Base-by-base conservation (phyloP, 345 rosid genomes). In the Eucalyptus camaldulensis region DNA sequence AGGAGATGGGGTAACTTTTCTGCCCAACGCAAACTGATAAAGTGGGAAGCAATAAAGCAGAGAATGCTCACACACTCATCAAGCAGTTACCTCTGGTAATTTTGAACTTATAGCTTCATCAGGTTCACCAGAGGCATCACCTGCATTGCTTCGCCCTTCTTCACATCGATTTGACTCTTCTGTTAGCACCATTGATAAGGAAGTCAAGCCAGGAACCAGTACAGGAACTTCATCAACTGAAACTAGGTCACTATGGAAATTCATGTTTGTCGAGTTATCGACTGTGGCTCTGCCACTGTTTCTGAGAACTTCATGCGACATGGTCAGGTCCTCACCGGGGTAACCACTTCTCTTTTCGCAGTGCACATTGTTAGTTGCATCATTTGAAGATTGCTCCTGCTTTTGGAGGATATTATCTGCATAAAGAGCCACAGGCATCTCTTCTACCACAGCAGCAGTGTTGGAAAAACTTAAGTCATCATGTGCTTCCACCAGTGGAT, bases 121-220 rank as follows among this genome's bases (percentile, higher is more conserved):
- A 76, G 85, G 85, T 88, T 91, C 92, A 58, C 86, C 76, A 7
- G 92, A 85, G 58, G 90, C 92, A 94, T 92, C 85, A 45, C 87
- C 45, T 43, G 91, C 80, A 80, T n/a, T 22, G 31, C 81, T 90
- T 91, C 53, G 72, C 85, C 86, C 88, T 40, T 58, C 89, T 85
- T 92, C 93, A 49, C 69, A 56, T 51, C 49, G 60, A 54, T 49
- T 88, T 49, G 80, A 37, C 83, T 91, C 91, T 89, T 92, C 94
- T 16, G 58, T 88, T 87, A 89, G 88, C 31, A 33, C 47, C 22
- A 69, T 88, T 81, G 94, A 56, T 80, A 86, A 60, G 49, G 93
- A 89, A 87, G 91, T 72, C 90, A 95, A 92, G n/a, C 96, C 98
- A n/a, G 97, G 98, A 44, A 96, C 95, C 88, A 95, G 93, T 89